These are phyloP conservation scores for Panicum virgatum DNA, from an alignment of 202 grass and related monocot species.

Conservation along the genomic window DNA sequence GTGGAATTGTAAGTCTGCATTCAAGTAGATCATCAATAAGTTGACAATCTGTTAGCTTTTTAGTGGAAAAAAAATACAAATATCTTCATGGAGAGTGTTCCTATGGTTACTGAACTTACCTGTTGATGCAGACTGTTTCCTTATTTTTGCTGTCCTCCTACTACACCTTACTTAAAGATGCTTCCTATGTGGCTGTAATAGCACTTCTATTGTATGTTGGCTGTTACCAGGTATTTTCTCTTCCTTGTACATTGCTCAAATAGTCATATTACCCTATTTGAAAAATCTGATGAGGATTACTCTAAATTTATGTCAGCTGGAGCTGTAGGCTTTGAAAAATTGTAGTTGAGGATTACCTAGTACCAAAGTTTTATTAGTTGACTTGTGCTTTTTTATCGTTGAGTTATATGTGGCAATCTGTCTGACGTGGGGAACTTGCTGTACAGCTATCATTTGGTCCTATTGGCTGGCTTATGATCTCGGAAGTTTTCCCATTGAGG, in stretches of 20 bases:
- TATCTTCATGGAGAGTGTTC: constrained; percentile 10
- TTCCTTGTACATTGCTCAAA: not conserved
- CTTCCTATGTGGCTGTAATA: constrained; percentile 68
- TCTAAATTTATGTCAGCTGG: not conserved
- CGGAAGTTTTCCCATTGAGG: constrained; percentile 82
- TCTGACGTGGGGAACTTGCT: constrained; percentile 31
- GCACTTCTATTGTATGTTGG: constrained; percentile 89
- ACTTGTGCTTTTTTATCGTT: not conserved
- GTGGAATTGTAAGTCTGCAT: constrained; percentile 83
- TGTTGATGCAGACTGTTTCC: constrained; percentile 62
- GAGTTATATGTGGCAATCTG: constrained; percentile 7
- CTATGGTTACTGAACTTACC: not conserved
- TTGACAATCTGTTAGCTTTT: constrained; percentile 20
- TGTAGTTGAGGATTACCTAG: not conserved
- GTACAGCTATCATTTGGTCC: constrained; percentile 93
- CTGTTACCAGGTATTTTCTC: constrained; percentile 77
- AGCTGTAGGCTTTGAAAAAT: not conserved
- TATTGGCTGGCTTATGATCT: constrained; percentile 99
- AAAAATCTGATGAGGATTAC: constrained; percentile 5
- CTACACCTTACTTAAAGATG: constrained; percentile 69
- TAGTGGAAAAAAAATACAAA: not conserved
- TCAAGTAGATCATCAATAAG: constrained; percentile 3
- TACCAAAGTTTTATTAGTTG: not conserved
- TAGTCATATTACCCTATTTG: constrained; percentile 9
- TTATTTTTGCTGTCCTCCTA: constrained; percentile 86